A percentile compares a stretch with the other conserved stretches of the same genome.
Evolutionary conservation across 2,329 filamentous ascomycete species (phyloP).

Genomic region (Dryadomyces sulphureus): DNA sequence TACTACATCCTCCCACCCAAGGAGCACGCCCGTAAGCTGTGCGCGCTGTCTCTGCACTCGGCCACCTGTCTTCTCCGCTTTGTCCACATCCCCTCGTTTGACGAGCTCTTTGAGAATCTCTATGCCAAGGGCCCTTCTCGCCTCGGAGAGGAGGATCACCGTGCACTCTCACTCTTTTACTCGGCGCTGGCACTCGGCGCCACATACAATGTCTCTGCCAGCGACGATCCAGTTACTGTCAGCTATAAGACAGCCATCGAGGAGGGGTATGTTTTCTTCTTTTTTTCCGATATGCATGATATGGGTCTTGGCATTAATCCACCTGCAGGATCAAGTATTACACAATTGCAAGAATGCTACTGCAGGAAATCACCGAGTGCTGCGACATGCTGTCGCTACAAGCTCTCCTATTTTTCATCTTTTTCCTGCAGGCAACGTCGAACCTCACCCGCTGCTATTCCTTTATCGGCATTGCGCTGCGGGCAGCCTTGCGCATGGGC

Average conservation of each 20-base stretch:
- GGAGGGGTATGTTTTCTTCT: conserved; percentile 32
- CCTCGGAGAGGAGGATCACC: conserved; percentile 48
- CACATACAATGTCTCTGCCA: conserved; percentile 49
- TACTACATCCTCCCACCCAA: conserved; percentile 56
- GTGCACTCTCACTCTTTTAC: conserved; percentile 57
- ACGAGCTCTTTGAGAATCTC: conserved; percentile 58
- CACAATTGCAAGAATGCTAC: conserved; percentile 47
- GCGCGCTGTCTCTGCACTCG: conserved; percentile 39
- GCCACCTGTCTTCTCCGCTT: conserved; percentile 50
- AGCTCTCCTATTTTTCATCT: conserved; percentile 62
- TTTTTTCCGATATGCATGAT: neutral
- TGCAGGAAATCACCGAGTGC: conserved; percentile 53
- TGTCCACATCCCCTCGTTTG: conserved; percentile 71
- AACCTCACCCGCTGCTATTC: conserved; percentile 69
- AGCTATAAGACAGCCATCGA: conserved; percentile 37
- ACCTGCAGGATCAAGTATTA: conserved; percentile 56
- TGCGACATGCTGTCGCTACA: conserved; percentile 62
- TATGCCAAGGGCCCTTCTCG: conserved; percentile 55
- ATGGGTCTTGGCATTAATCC: neutral
- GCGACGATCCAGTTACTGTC: conserved; percentile 29
- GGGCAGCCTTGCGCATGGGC: conserved; percentile 62
- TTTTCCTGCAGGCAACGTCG: conserved; percentile 68
- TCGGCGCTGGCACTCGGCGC: conserved; percentile 57
- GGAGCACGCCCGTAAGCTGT: conserved; percentile 36
- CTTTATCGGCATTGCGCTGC: conserved; percentile 63